Evolutionary conservation across 2,329 filamentous ascomycete genomes (phyloP).

Genomic region (Clonostachys byssicola): DNA sequence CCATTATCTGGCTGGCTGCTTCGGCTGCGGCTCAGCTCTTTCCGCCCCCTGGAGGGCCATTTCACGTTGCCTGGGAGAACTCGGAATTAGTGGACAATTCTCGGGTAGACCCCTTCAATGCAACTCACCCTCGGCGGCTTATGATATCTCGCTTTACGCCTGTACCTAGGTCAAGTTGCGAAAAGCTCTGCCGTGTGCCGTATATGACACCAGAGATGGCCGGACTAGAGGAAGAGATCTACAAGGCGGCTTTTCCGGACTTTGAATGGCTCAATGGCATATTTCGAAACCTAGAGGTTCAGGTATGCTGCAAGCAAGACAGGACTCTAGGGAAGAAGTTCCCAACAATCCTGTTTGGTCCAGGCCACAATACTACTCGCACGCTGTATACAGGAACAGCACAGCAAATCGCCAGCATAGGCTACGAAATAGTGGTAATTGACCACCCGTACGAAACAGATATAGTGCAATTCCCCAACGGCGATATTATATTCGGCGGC

Average conservation of each 20-base stretch:
- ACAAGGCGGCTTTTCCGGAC: conserved; percentile 4
- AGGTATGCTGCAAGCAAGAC: conserved; percentile 11
- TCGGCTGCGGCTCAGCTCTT: conserved; percentile 1
- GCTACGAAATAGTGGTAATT: conserved; percentile 38
- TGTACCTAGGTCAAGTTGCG: conserved; percentile 6
- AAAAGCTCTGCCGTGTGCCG: conserved; percentile 8
- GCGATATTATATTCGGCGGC: conserved; percentile 19
- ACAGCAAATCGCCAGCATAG: conserved; percentile 37
- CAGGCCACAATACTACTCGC: conserved; percentile 36
- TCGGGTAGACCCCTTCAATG: conserved; percentile 4
- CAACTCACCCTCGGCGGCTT: not conserved
- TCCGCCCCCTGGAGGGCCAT: not conserved
- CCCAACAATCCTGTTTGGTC: conserved; percentile 33
- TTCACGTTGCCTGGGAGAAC: not conserved
- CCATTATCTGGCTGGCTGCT: not conserved
- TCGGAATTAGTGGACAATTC: conserved; percentile 1
- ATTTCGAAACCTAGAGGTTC: conserved; percentile 9
- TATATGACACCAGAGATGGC: conserved; percentile 12
- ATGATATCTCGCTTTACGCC: conserved; percentile 10
- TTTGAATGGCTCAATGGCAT: conserved; percentile 10
- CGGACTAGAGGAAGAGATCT: conserved; percentile 11
- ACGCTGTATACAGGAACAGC: conserved; percentile 37
- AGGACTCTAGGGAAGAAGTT: conserved; percentile 8
- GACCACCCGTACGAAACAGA: conserved; percentile 43
- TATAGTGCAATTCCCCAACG: conserved; percentile 41